These are phyloP conservation scores for Aciculosporium take DNA, from an alignment of 2,329 filamentous ascomycete genomes.

Conservation along the genomic window DNA sequence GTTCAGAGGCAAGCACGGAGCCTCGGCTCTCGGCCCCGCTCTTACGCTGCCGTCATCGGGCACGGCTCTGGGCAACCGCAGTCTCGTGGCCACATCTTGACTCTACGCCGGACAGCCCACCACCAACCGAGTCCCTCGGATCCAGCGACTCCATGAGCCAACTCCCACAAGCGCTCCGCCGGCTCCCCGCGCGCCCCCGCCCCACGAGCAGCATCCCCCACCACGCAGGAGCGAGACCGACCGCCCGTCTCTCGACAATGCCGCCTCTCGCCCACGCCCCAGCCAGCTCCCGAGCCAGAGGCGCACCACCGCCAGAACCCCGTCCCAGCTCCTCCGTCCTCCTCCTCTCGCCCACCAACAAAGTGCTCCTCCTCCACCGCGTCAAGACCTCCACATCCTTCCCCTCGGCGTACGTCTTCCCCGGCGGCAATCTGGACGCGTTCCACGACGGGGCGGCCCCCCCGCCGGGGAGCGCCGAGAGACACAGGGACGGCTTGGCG, in stretches of 20 bases:
- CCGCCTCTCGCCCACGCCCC: conserved; percentile 6
- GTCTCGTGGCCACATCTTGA: no score
- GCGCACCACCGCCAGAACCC: conserved; percentile 31
- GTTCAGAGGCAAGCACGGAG: no score
- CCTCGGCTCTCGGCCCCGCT: no score
- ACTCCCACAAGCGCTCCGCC: no score
- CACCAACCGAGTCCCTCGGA: no score
- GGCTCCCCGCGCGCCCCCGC: no score
- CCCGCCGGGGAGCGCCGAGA: conserved; percentile 27
- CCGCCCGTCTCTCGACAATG: neutral
- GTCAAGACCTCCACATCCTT: conserved; percentile 74
- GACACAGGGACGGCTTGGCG: conserved; percentile 55
- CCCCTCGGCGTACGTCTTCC: conserved; percentile 87
- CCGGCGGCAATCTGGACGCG: conserved; percentile 69
- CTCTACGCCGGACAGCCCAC: no score
- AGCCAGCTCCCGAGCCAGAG: conserved; percentile 9
- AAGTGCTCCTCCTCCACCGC: conserved; percentile 77
- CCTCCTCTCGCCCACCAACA: conserved; percentile 71
- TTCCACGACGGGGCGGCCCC: conserved; percentile 57
- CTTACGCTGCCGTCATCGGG: no score
- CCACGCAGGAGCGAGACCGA: neutral
- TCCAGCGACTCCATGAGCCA: no score
- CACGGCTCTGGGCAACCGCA: no score
- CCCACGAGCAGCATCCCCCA: conserved; percentile 2
- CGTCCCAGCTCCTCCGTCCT: conserved; percentile 64